Evolutionary conservation across 2,329 filamentous ascomycete genomes (phyloP).

Genomic region (Didymellaceae sp.): DNA sequence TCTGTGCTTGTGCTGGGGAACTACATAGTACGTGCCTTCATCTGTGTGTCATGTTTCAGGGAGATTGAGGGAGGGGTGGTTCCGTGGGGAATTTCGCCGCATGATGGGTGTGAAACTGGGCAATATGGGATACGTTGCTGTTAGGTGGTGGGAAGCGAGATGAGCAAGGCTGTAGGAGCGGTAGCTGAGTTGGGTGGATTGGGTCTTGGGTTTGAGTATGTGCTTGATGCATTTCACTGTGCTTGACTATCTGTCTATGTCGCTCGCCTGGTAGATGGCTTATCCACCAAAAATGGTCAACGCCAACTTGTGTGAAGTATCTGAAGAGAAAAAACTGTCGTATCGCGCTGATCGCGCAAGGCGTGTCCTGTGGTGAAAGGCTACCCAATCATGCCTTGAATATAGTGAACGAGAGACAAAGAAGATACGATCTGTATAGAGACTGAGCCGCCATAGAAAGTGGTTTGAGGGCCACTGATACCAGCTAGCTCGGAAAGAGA

Average conservation of each 20-base stretch:
- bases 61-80: neutral
- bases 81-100: neutral
- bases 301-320: conserved; percentile 17
- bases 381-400: conserved; percentile 19
- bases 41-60: neutral
- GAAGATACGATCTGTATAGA: conserved; percentile 16
- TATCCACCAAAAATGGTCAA: conserved; percentile 11
- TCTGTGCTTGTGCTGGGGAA: neutral
- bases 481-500: conserved; percentile 30
- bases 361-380: conserved; percentile 8
- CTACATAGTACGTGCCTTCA: neutral
- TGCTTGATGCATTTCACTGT: conserved; percentile 16
- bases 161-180: neutral
- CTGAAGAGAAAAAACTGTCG: conserved; percentile 14
- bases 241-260: conserved; percentile 10
- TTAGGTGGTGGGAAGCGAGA: neutral
- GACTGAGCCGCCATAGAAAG: conserved; percentile 21
- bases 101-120: neutral
- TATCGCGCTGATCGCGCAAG: conserved; percentile 9
- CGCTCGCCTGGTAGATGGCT: conserved; percentile 3
- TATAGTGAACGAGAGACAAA: conserved; percentile 26
- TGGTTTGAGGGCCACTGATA: conserved; percentile 37
- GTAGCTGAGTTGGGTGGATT: neutral
- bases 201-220: neutral
- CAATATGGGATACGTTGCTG: neutral